These are phyloP conservation scores for Jatropha multifida DNA, from an alignment of 441 rosid genomes.

Conservation along the genomic window DNA sequence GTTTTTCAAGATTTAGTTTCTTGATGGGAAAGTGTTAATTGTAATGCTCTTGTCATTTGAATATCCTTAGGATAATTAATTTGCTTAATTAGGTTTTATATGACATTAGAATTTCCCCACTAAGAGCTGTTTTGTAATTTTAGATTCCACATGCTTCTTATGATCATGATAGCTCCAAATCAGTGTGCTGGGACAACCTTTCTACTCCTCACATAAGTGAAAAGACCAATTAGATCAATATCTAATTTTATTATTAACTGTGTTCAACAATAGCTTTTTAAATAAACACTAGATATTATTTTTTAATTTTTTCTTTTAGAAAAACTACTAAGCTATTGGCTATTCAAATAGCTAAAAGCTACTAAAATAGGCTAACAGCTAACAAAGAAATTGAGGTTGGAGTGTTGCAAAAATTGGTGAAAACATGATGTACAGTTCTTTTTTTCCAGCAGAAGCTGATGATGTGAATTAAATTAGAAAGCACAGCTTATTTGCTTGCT, in stretches of 20 bases:
- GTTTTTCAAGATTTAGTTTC: background rate
- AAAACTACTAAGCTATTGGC: no score
- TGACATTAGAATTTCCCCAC: constrained; percentile 12
- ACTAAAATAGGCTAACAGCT: no score
- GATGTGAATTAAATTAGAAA: background rate
- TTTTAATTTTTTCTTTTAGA: no score
- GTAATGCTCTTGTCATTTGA: background rate
- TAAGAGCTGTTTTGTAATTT: background rate
- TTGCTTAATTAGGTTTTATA: background rate
- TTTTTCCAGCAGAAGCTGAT: constrained; percentile 3
- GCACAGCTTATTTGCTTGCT: constrained; percentile 23
- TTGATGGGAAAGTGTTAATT: background rate
- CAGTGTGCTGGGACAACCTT: background rate
- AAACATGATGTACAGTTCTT: constrained; percentile 4
- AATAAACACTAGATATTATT: no score
- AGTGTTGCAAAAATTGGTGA: background rate
- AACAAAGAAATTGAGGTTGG: background rate
- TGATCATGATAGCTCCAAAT: background rate
- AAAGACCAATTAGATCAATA: no score
- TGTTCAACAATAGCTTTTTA: no score
- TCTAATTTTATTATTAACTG: no score
- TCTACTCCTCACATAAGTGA: no score
- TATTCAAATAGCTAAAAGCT: no score
- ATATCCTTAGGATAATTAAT: constrained; percentile 8
- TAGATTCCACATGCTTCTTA: background rate